Conservation (phyloP, 2,329 filamentous ascomycete species). For the Neodidymelliopsis sp. region DNA sequence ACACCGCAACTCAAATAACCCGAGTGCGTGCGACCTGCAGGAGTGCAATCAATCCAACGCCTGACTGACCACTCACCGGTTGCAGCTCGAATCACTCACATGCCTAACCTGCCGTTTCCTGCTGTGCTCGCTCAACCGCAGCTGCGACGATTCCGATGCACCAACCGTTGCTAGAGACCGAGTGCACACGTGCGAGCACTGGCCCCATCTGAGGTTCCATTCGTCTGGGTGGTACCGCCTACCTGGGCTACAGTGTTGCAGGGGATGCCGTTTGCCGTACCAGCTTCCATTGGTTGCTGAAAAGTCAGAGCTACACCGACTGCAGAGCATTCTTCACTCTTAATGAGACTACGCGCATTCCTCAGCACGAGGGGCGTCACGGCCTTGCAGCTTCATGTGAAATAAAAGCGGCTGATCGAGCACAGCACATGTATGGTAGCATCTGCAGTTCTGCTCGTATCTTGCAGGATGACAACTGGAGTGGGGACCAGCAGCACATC, state of each 20-base stretch:
- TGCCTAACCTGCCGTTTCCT: slow-evolving; percentile 7
- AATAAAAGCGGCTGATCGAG: background rate
- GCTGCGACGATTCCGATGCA: background rate
- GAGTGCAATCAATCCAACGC: slow-evolving; percentile 6
- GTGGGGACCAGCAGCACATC: slow-evolving; percentile 5
- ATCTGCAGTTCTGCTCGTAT: background rate
- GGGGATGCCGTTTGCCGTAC: slow-evolving; percentile 10
- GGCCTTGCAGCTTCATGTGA: background rate
- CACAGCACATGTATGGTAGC: background rate
- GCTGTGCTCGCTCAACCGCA: slow-evolving; percentile 7
- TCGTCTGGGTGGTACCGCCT: slow-evolving; percentile 12
- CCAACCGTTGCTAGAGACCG: slow-evolving; percentile 7
- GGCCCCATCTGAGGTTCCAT: slow-evolving; percentile 10
- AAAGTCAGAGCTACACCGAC: slow-evolving; percentile 9
- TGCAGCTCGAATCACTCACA: slow-evolving; percentile 5
- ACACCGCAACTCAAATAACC: slow-evolving; percentile 18
- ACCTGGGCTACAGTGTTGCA: slow-evolving; percentile 16
- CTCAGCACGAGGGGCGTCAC: background rate
- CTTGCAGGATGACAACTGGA: slow-evolving; percentile 6
- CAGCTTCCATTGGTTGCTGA: slow-evolving; percentile 16
- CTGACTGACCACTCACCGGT: slow-evolving; percentile 5
- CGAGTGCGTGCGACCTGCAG: slow-evolving; percentile 11
- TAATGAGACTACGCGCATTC: slow-evolving; percentile 15
- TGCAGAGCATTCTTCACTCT: slow-evolving; percentile 17
- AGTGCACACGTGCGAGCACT: slow-evolving; percentile 11